Percentiles rank a stretch among this genome's conserved stretches.
phyloP scores from a whole-genome alignment of 2,329 filamentous ascomycete genomes.

The Fusarium fujikuroi region DNA sequence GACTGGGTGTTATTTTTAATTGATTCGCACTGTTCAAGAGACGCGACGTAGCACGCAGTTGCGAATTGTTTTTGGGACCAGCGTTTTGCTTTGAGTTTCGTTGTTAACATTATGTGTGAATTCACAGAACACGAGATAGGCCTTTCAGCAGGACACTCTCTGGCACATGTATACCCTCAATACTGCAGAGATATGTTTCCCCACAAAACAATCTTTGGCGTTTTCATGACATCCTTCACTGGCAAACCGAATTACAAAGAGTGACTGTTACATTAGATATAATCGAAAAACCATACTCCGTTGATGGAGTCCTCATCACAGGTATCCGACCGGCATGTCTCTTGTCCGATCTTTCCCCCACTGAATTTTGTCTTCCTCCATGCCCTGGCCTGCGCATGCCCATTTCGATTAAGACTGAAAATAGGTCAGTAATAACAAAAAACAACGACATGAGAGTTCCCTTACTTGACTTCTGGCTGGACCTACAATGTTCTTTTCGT shows the following conservation, averaged over 20 bases:
- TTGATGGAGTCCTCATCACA: accelerated
- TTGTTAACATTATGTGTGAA: accelerated
- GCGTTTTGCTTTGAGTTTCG: neutral
- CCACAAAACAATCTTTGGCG: accelerated
- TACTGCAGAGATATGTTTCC: too few species aligned
- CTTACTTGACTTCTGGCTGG: too few species aligned
- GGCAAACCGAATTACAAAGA: accelerated
- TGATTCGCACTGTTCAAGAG: accelerated
- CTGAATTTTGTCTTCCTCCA: accelerated
- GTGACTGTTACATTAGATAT: accelerated
- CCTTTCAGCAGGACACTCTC: accelerated
- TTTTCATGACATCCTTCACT: too few species aligned
- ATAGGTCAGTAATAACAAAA: accelerated
- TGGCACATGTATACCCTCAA: accelerated
- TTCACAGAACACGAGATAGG: accelerated
- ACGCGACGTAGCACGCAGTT: neutral
- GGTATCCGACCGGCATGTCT: neutral
- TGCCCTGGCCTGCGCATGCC: accelerated
- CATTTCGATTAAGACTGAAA: accelerated
- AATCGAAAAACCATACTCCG: accelerated
- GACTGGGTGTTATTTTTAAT: too few species aligned
- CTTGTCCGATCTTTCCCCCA: too few species aligned
- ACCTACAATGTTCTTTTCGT: accelerated
- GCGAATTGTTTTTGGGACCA: accelerated
- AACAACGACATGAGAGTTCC: too few species aligned